Percentiles rank a stretch among this genome's conserved stretches.
phyloP scores from a whole-genome alignment of 164 flowering plant genomes.

The Dillenia turbinata region DNA sequence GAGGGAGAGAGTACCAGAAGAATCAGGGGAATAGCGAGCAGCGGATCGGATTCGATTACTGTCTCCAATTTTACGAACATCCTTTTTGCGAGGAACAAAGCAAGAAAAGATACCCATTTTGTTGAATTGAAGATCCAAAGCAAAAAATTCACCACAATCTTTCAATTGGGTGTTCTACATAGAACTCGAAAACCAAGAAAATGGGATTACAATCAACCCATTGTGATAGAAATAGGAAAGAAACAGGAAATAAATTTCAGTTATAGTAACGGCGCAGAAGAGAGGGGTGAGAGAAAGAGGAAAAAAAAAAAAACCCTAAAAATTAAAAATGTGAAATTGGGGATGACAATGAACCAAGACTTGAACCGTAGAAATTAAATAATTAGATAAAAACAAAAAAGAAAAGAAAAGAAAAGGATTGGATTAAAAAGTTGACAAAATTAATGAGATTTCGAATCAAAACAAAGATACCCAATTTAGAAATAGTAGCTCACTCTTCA shows the following conservation, averaged over 20 bases:
- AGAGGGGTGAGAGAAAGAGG: not conserved
- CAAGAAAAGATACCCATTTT: constrained; percentile 52
- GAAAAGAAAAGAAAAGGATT: not conserved
- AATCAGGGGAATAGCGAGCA: constrained; percentile 9
- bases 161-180: not conserved
- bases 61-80: constrained; percentile 25
- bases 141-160: no score
- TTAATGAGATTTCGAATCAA: not conserved
- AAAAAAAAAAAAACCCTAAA: constrained; percentile 1
- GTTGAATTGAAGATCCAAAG: no score
- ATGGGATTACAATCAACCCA: not conserved
- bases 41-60: constrained; percentile 22
- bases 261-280: no score
- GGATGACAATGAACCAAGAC: not conserved
- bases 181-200: not conserved
- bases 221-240: constrained; percentile 2
- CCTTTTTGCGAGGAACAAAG: constrained; percentile 21
- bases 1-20: constrained; percentile 14
- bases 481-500: no score
- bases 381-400: not conserved
- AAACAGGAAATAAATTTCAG: not conserved
- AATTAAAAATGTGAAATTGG: not conserved
- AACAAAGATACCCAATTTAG: not conserved
- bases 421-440: not conserved
- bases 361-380: not conserved